phyloP scores from a whole-genome alignment of 768 basidiomycete genomes.

The Boletus bicolor region DNA sequence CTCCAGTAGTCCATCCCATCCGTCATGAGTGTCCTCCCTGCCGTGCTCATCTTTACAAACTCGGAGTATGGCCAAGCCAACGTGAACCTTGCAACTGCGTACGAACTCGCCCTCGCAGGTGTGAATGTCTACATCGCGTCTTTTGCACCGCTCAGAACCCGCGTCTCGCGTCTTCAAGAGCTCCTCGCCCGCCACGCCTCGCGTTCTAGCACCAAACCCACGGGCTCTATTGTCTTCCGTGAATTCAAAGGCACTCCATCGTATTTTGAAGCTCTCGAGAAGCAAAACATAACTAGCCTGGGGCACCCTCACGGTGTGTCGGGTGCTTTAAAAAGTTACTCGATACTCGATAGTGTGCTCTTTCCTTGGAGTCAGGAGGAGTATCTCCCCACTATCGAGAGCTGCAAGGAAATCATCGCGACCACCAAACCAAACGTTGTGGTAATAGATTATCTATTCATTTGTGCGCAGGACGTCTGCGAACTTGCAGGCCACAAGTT shows the following conservation, averaged over 20 bases:
- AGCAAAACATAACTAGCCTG: not conserved
- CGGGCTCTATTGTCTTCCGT: constrained; percentile 4
- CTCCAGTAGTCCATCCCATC: too few relatives aligned
- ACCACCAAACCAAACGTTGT: not conserved
- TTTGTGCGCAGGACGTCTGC: constrained; percentile 5
- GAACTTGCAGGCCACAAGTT: not conserved
- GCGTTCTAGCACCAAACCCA: not conserved
- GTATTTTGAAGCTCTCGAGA: not conserved
- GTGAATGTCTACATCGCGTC: constrained; percentile 10
- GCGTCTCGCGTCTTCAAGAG: constrained; percentile 8
- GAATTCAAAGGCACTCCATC: constrained; percentile 1
- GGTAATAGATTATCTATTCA: not conserved
- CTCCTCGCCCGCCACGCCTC: not conserved
- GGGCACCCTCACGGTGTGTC: not conserved
- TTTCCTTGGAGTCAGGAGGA: constrained; percentile 7
- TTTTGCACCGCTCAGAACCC: constrained; percentile 7
- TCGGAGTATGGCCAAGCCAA: constrained; percentile 6
- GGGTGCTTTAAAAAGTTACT: constrained; percentile 4
- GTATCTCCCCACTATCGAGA: not conserved
- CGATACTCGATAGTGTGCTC: not conserved
- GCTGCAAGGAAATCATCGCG: not conserved
- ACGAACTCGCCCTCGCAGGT: constrained; percentile 13
- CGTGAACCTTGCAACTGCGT: constrained; percentile 10
- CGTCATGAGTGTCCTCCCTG: constrained; percentile 2
- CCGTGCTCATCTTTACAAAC: constrained; percentile 11